These are phyloP conservation scores for Meira miltonrushii DNA, from an alignment of 1,284 basidiomycete species.

Conservation along the genomic window DNA sequence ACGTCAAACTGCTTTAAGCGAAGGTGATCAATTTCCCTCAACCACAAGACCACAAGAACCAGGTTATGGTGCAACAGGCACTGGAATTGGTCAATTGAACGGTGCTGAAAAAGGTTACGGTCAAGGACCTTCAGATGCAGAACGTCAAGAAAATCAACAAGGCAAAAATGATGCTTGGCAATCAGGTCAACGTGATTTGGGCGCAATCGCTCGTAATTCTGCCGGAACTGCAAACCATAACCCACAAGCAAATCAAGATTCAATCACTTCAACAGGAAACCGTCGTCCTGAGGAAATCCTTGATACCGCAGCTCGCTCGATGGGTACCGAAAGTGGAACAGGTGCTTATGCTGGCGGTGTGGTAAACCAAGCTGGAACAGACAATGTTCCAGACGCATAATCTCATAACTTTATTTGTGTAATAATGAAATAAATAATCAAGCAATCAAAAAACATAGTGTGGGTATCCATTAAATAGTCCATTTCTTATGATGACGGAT, in stretches of 20 bases:
- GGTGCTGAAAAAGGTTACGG: slow-evolving; percentile 9
- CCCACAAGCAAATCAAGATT: slow-evolving; percentile 3
- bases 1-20: slow-evolving; percentile 3
- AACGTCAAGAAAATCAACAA: slow-evolving; percentile 3
- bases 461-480: too few species aligned
- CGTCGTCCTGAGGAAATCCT: slow-evolving; percentile 3
- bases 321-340: slow-evolving; percentile 6
- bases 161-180: slow-evolving; percentile 2
- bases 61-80: slow-evolving; percentile 5
- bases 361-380: neutral
- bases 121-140: neutral
- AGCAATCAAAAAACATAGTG: too few species aligned
- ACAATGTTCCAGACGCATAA: neutral
- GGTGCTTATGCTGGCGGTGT: slow-evolving; percentile 4
- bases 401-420: neutral
- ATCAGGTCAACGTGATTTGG: slow-evolving; percentile 6
- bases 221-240: slow-evolving; percentile 4
- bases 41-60: too few species aligned
- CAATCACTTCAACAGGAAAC: slow-evolving; percentile 3
- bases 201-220: slow-evolving; percentile 7
- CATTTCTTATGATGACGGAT: too few species aligned
- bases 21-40: slow-evolving; percentile 12
- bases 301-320: neutral
- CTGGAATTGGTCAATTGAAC: slow-evolving; percentile 11
- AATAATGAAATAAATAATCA: too few species aligned